phyloP scores from a whole-genome alignment of 306 rosid genomes.

The Castanea crenata region DNA sequence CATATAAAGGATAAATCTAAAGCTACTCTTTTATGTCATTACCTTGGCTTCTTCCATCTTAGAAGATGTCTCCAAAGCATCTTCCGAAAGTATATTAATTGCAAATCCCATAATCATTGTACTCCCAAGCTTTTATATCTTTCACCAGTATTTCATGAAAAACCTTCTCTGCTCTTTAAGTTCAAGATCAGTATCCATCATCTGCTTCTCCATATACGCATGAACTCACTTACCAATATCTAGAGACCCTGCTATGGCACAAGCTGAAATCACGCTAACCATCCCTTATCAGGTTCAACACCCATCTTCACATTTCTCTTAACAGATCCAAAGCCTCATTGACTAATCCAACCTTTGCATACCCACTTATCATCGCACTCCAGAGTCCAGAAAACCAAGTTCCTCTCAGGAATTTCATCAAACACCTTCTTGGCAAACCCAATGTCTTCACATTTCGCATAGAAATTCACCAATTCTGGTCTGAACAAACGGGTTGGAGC shows the following conservation, averaged over 20 bases:
- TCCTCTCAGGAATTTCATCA: conserved; percentile 29
- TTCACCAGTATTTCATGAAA: conserved; percentile 22
- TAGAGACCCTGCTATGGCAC: conserved; percentile 13
- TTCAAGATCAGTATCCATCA: conserved; percentile 25
- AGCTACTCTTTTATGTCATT: background rate
- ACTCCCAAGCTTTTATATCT: conserved; percentile 34
- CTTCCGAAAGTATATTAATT: conserved; percentile 15
- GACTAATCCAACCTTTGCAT: conserved; percentile 9
- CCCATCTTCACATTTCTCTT: conserved; percentile 27
- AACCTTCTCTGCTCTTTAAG: conserved; percentile 23
- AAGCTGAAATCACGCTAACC: conserved; percentile 23
- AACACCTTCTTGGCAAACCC: conserved; percentile 13
- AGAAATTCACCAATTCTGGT: conserved; percentile 19
- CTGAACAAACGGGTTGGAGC: conserved; percentile 19
- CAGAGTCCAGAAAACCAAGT: conserved; percentile 30
- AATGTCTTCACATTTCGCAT: conserved; percentile 18
- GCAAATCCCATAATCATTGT: conserved; percentile 29
- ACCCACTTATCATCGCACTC: conserved; percentile 29
- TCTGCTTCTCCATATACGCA: conserved; percentile 15
- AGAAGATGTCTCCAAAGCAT: conserved; percentile 19
- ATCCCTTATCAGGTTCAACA: conserved; percentile 22
- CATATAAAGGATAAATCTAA: background rate
- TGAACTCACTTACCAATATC: conserved; percentile 28
- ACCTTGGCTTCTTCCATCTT: conserved; percentile 26
- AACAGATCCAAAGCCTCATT: conserved; percentile 18